Conservation (phyloP, 495 filamentous ascomycete genomes). For the Talaromyces wortmannii region DNA sequence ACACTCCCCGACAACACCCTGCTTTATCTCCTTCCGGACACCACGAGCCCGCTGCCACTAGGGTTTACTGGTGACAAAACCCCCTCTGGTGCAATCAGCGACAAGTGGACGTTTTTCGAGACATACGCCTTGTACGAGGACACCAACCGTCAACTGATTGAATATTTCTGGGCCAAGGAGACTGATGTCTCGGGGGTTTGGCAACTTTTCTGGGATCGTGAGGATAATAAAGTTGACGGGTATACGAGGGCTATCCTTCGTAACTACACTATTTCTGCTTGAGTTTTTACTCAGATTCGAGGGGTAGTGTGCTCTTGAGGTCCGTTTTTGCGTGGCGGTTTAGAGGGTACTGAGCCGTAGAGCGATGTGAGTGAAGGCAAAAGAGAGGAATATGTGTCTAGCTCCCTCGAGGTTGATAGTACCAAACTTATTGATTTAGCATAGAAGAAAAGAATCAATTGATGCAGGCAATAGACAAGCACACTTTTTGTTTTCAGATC, state of each 20-base stretch:
- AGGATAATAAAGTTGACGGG: not conserved
- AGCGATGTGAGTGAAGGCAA: not conserved
- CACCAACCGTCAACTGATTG: slow-evolving; percentile 4
- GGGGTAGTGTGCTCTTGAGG: not conserved
- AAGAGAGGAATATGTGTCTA: not conserved
- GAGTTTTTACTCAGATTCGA: not conserved
- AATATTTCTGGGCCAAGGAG: slow-evolving; percentile 16
- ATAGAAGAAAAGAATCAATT: not conserved
- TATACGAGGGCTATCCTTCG: not conserved
- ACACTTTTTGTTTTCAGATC: no score
- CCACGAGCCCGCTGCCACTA: slow-evolving; percentile 8
- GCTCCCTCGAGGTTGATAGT: not conserved
- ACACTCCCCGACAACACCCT: slow-evolving; percentile 13
- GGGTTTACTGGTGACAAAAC: slow-evolving; percentile 12
- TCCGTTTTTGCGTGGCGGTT: not conserved
- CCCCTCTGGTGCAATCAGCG: slow-evolving; percentile 8
- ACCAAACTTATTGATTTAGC: not conserved
- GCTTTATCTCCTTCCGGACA: slow-evolving; percentile 15
- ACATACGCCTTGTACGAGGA: slow-evolving; percentile 14
- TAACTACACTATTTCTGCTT: not conserved
- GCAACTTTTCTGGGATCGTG: slow-evolving; percentile 14
- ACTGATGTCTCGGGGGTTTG: slow-evolving; percentile 13
- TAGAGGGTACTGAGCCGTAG: not conserved
- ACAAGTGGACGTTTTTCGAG: slow-evolving; percentile 14
- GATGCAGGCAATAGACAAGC: not conserved